Evolutionary conservation across 306 rosid genomes (phyloP).

Genomic region (Rubus parviflorus): DNA sequence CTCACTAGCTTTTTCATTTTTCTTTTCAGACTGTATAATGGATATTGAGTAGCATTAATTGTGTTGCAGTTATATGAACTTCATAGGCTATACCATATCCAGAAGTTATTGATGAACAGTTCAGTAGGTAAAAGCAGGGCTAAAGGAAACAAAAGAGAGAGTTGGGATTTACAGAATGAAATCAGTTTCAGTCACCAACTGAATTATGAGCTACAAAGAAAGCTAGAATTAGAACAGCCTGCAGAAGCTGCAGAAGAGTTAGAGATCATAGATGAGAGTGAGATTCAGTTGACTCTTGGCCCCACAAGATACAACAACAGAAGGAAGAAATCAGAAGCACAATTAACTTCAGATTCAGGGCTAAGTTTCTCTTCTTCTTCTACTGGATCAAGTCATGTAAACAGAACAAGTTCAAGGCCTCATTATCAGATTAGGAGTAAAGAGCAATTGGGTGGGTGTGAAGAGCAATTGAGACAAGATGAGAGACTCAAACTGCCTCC

Average conservation of each 20-base stretch:
- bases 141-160: slow-evolving; percentile 34
- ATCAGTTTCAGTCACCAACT: slow-evolving; percentile 40
- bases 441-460: slow-evolving; percentile 22
- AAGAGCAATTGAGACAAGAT: slow-evolving; percentile 50
- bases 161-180: slow-evolving; percentile 48
- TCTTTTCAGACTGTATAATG: not conserved
- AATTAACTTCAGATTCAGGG: slow-evolving; percentile 55
- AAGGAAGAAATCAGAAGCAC: slow-evolving; percentile 55
- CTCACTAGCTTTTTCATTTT: not conserved
- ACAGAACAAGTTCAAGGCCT: slow-evolving; percentile 40
- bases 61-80: slow-evolving; percentile 71
- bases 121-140: slow-evolving; percentile 40
- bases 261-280: slow-evolving; percentile 69
- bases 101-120: slow-evolving; percentile 74
- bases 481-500: slow-evolving; percentile 59
- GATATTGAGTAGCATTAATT: slow-evolving; percentile 5
- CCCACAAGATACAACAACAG: slow-evolving; percentile 55
- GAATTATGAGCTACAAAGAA: slow-evolving; percentile 30
- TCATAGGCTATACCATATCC: slow-evolving; percentile 78
- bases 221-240: slow-evolving; percentile 68
- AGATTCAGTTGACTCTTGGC: slow-evolving; percentile 75
- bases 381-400: slow-evolving; percentile 65
- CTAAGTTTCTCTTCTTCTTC: slow-evolving; percentile 72
- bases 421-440: slow-evolving; percentile 34
- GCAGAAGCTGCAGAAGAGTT: slow-evolving; percentile 32